Evolutionary conservation across 1,284 basidiomycete genomes (phyloP).

Genomic region (Apiotrichum mycotoxinovorans): DNA sequence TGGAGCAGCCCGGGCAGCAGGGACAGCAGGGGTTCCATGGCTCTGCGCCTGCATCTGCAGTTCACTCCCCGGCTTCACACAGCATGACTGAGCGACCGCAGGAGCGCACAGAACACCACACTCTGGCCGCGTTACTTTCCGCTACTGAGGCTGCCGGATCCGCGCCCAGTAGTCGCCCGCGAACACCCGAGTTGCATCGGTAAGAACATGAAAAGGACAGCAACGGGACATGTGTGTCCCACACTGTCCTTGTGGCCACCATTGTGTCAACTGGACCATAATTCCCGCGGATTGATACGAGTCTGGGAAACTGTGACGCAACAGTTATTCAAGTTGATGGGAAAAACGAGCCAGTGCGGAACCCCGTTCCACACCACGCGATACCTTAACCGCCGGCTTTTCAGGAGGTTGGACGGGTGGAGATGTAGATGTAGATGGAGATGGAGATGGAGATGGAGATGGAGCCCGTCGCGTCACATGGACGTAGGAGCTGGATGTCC

Average conservation of each 20-base stretch:
- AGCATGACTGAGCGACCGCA: not conserved
- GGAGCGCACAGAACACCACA: not conserved
- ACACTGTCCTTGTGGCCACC: too few species aligned
- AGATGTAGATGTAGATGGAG: too few species aligned
- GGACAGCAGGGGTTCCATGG: not conserved
- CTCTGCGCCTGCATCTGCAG: not conserved
- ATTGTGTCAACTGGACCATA: too few species aligned
- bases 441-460: too few species aligned
- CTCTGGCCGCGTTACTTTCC: not conserved
- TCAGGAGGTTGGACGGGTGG: too few species aligned
- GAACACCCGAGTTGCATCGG: not conserved
- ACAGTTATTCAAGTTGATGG: not conserved
- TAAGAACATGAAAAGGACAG: not conserved
- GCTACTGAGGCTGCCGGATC: not conserved
- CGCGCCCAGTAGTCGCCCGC: not conserved
- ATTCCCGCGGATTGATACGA: too few species aligned
- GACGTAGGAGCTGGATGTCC: too few species aligned
- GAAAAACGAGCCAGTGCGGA: not conserved
- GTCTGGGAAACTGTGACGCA: not conserved
- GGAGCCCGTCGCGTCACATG: too few species aligned
- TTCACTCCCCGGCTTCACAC: not conserved
- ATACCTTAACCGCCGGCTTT: too few species aligned
- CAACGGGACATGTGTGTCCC: too few species aligned
- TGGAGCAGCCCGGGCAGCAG: not conserved
- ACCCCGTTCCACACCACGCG: not conserved